Base-by-base conservation (phyloP, 305 asterid species). In the Solanum hybrid region DNA sequence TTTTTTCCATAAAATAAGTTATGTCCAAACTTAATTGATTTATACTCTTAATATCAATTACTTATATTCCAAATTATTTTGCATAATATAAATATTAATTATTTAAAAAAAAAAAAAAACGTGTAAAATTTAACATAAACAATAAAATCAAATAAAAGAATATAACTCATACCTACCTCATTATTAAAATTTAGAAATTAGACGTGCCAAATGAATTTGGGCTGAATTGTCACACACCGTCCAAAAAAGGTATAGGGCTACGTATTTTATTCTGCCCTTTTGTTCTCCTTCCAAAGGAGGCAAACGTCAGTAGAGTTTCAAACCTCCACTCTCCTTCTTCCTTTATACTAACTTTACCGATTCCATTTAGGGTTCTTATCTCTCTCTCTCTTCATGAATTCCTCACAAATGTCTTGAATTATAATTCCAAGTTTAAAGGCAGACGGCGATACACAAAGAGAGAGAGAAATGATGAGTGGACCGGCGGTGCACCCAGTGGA, bases 401-500 rank as follows among this genome's bases (percentile, higher is more conserved):
- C 40, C 7, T 76, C 26, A 8, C 84, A 10, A 80, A 37, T 37
- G 86, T 37, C 34, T 36, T 35, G 71, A 37, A 18, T 28, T n/a
- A 39, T 79, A 79, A n/a, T 36, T 36, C 22, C 33, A 22, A n/a
- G 11, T 35, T 22, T 20, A 20, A 77, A 20, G 28, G n/a, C 83
- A 4, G 16, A 77, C 57, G 5, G 24, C 28, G 28, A 35, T 28
- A 22, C 29, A 35, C 31, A 83, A 39, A 11, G n/a, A 3, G 90
- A 92, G 84, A 89, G 71, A 76, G 83, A 29, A 71, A 87, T 79
- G 89, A 95, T 95, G 98, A 96, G 97, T 93, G 91, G 97, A 78
- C 96, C 97, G 92, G 95, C 95, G 91, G 99, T 97, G 89, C 98
- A 96, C 89, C 99, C 99, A 64, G 91, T 93, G 92, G 98, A 94